Conservation (phyloP, 192 early-diverging fungal species). For the Jimgerdemannia lactiflua region DNA sequence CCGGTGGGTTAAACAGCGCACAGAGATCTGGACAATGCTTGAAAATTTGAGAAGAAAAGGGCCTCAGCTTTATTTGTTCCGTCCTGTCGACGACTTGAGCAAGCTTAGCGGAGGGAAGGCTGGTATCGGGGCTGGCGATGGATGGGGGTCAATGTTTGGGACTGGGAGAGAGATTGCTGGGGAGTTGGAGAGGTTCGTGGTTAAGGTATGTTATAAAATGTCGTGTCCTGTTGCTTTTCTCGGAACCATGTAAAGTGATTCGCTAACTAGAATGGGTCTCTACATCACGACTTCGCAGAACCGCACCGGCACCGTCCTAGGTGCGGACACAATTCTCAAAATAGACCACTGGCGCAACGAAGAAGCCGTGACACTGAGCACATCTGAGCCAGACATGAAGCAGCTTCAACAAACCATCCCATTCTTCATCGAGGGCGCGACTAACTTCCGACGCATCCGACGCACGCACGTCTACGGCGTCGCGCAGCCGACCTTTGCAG, state of each 20-base stretch:
- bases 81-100: slow-evolving; percentile 56
- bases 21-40: slow-evolving; percentile 55
- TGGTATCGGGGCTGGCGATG: not conserved
- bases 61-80: slow-evolving; percentile 44
- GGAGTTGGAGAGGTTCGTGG: slow-evolving; percentile 52
- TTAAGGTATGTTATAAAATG: slow-evolving; percentile 36
- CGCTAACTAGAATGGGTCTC: not conserved
- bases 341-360: slow-evolving; percentile 50
- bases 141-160: not conserved
- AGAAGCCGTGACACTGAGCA: not conserved
- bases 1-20: slow-evolving; percentile 28
- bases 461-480: slow-evolving; percentile 45
- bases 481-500: slow-evolving; percentile 60
- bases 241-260: too few relatives aligned
- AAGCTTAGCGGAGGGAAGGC: slow-evolving; percentile 4
- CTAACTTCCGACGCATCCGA: slow-evolving; percentile 49
- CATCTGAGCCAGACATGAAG: not conserved
- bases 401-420: not conserved
- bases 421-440: slow-evolving; percentile 42
- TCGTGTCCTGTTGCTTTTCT: not conserved
- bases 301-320: slow-evolving; percentile 52
- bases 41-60: slow-evolving; percentile 40
- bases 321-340: slow-evolving; percentile 57
- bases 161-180: slow-evolving; percentile 9
- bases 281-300: slow-evolving; percentile 20